A percentile compares a stretch with the other conserved stretches of the same genome.
Evolutionary conservation across 179 eudicot species (phyloP).

Genomic region (Beta macrorhiza): DNA sequence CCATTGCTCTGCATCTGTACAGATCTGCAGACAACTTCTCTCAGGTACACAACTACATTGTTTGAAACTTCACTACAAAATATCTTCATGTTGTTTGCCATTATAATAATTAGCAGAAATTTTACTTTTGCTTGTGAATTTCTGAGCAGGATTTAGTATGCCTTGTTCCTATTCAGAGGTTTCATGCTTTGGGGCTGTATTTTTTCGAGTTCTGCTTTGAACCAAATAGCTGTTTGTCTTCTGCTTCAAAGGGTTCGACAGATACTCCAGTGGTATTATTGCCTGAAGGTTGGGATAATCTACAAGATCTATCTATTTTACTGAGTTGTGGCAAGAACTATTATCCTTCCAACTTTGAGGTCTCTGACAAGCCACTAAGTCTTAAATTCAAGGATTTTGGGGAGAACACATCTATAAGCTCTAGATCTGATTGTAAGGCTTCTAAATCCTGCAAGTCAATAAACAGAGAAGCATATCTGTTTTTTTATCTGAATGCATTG

Average conservation of each 20-base stretch:
- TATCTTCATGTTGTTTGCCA: not conserved
- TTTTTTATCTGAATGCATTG: constrained; percentile 54
- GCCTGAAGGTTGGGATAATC: constrained; percentile 38
- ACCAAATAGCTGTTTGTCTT: constrained; percentile 24
- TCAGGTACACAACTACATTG: constrained; percentile 43
- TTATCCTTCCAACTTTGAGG: constrained; percentile 21
- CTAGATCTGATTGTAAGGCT: constrained; percentile 15
- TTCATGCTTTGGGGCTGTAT: constrained; percentile 61
- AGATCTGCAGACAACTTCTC: constrained; percentile 41
- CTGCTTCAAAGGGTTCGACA: constrained; percentile 21
- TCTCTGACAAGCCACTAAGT: constrained; percentile 19
- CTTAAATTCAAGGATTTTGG: constrained; percentile 18
- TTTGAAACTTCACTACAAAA: not conserved
- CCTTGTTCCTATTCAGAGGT: constrained; percentile 44
- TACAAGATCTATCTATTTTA: constrained; percentile 37
- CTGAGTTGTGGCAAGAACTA: constrained; percentile 33
- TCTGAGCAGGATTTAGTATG: constrained; percentile 46
- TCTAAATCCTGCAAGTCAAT: constrained; percentile 19
- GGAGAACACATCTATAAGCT: not conserved
- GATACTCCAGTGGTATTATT: constrained; percentile 27
- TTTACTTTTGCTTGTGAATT: not conserved
- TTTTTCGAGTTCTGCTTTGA: constrained; percentile 36
- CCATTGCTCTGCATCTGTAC: constrained; percentile 49
- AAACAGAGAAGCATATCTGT: constrained; percentile 29
- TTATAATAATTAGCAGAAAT: not conserved